phyloP scores from a whole-genome alignment of 2,329 filamentous ascomycete genomes.

The Boeremia lycopersici region DNA sequence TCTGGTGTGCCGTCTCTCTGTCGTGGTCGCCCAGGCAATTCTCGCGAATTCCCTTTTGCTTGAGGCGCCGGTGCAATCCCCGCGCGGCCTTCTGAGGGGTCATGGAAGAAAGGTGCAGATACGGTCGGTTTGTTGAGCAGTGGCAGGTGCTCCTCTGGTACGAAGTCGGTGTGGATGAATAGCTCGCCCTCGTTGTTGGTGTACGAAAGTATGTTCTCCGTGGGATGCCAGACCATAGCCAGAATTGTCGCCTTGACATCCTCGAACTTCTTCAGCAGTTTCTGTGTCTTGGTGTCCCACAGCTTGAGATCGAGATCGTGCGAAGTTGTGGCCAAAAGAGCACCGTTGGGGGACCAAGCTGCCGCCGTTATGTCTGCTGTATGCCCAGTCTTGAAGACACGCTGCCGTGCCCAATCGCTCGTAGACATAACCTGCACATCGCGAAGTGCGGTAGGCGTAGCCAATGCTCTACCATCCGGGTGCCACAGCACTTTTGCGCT shows the following conservation, averaged over 20 bases:
- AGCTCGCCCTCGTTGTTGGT: conserved; percentile 92
- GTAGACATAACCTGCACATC: conserved; percentile 85
- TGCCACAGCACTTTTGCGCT: conserved; percentile 85
- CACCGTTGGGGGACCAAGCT: conserved; percentile 94
- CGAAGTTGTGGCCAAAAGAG: conserved; percentile 73
- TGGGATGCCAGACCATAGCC: conserved; percentile 89
- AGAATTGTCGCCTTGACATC: conserved; percentile 76
- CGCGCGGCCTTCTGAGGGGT: conserved; percentile 72
- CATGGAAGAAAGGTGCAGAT: conserved; percentile 84
- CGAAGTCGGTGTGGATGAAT: conserved; percentile 79
- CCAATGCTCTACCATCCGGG: conserved; percentile 91
- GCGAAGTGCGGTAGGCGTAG: conserved; percentile 78
- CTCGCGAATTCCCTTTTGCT: conserved; percentile 62
- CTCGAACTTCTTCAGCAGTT: conserved; percentile 75
- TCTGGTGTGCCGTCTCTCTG: conserved; percentile 66
- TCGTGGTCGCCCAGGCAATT: conserved; percentile 59
- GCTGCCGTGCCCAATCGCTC: conserved; percentile 86
- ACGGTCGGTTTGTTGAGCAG: conserved; percentile 64
- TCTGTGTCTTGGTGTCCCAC: conserved; percentile 91
- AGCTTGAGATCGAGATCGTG: conserved; percentile 69
- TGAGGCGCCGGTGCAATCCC: conserved; percentile 63
- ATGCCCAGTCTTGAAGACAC: conserved; percentile 78
- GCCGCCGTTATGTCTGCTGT: conserved; percentile 83
- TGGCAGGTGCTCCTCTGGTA: conserved; percentile 56
- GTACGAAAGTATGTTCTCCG: conserved; percentile 85